A percentile compares a stretch with the other conserved stretches of the same genome.
Evolutionary conservation across 78 protist genomes (phyloP).

Genomic region (Dictyostelium brefeldianum): DNA sequence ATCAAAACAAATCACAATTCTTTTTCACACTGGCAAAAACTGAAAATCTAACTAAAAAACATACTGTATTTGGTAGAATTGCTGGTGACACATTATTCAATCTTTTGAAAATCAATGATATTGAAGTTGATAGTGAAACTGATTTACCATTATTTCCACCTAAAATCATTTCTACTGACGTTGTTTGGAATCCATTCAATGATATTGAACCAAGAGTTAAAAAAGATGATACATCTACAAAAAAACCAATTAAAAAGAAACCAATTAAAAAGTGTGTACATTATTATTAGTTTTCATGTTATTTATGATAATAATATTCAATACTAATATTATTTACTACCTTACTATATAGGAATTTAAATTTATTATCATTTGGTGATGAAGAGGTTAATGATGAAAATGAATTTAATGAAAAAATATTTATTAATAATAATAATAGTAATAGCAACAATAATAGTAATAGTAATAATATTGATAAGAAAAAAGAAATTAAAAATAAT

Average conservation of each 20-base stretch:
- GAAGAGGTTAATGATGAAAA: slow-evolving; percentile 82
- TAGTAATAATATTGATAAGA: background rate
- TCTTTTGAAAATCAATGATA: slow-evolving; percentile 74
- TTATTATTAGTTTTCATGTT: no score
- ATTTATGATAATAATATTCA: background rate
- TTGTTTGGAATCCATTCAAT: slow-evolving; percentile 92
- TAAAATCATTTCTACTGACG: slow-evolving; percentile 58
- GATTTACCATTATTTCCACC: slow-evolving; percentile 95
- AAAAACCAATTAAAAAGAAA: slow-evolving; percentile 28
- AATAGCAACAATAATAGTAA: background rate
- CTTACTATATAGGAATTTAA: slow-evolving; percentile 59
- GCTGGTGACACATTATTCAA: slow-evolving; percentile 93
- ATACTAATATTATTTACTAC: no score
- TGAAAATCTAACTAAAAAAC: slow-evolving; percentile 90
- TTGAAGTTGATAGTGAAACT: slow-evolving; percentile 83
- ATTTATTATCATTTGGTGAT: slow-evolving; percentile 88
- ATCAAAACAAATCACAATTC: slow-evolving; percentile 94
- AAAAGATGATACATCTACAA: background rate
- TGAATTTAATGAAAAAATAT: slow-evolving; percentile 1
- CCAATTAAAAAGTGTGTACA: slow-evolving; percentile 34
- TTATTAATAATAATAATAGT: background rate
- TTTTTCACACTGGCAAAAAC: slow-evolving; percentile 93
- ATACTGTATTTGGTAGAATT: slow-evolving; percentile 95
- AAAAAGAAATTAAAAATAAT: background rate
- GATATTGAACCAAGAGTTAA: slow-evolving; percentile 90